Evolutionary conservation across 2,329 filamentous ascomycete genomes (phyloP).

Genomic region (Balansia obtecta): DNA sequence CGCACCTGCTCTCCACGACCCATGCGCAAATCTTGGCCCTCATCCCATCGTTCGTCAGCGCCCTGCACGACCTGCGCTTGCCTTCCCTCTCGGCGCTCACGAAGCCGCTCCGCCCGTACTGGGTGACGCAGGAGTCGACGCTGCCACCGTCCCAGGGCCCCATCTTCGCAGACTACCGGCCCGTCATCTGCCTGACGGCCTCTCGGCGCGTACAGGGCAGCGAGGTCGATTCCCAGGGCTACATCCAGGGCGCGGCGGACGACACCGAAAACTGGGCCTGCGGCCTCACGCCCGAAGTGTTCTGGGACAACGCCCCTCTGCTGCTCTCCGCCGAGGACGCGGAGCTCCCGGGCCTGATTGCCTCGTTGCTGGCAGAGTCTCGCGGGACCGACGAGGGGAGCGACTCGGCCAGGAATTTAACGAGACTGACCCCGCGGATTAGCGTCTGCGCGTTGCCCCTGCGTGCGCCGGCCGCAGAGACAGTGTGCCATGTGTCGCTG

Average conservation of each 20-base stretch:
- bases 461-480: conserved; percentile 1
- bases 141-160: conserved; percentile 15
- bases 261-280: conserved; percentile 89
- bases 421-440: conserved; percentile 23
- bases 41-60: conserved; percentile 41
- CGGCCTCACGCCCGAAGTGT: conserved; percentile 64
- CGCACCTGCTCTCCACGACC: conserved; percentile 57
- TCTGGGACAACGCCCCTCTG: conserved; percentile 57
- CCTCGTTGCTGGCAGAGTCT: conserved; percentile 16
- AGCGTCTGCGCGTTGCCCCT: conserved; percentile 25
- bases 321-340: conserved; percentile 55
- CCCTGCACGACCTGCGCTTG: conserved; percentile 43
- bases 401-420: not conserved
- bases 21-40: conserved; percentile 62
- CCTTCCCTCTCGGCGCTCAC: conserved; percentile 42
- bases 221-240: conserved; percentile 51
- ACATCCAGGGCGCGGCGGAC: conserved; percentile 90
- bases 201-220: conserved; percentile 58
- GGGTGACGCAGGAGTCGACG: conserved; percentile 61
- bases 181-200: conserved; percentile 75
- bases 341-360: conserved; percentile 42
- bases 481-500: conserved; percentile 30
- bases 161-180: conserved; percentile 48
- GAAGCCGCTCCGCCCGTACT: conserved; percentile 66
- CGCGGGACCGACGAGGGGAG: not conserved